phyloP scores from a whole-genome alignment of 202 grass and related monocot genomes.

The Tripidium arundinaceum region DNA sequence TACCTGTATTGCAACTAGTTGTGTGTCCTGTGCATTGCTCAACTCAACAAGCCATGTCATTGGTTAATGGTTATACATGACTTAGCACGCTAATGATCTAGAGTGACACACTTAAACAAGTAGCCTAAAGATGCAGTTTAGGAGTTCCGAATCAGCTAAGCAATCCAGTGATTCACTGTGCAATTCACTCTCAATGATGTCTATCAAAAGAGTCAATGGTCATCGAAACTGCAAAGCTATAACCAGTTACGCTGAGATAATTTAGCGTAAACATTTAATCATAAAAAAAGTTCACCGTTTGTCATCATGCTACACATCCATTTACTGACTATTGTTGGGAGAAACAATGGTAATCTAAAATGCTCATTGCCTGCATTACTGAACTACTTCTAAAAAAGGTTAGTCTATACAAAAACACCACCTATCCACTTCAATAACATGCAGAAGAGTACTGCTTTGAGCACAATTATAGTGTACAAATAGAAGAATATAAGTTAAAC shows the following conservation, averaged over 20 bases:
- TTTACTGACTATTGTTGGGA: background rate
- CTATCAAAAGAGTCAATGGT: background rate
- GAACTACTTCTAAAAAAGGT: slow-evolving; percentile 6
- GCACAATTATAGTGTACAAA: slow-evolving; percentile 15
- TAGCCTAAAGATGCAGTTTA: background rate
- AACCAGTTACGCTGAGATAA: background rate
- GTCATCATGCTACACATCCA: background rate
- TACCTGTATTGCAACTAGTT: background rate
- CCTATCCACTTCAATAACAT: slow-evolving; percentile 21
- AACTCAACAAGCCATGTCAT: background rate
- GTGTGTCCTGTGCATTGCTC: background rate
- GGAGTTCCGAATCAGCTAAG: background rate
- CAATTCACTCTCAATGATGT: background rate
- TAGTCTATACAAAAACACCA: slow-evolving; percentile 15
- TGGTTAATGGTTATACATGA: background rate
- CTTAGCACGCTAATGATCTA: background rate
- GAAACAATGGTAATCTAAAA: slow-evolving; percentile 12
- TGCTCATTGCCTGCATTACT: background rate
- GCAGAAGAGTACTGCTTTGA: slow-evolving; percentile 14
- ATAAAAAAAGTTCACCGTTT: slow-evolving; percentile 1
- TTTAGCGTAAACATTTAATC: background rate
- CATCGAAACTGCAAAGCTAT: slow-evolving; percentile 9
- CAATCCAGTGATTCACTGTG: background rate
- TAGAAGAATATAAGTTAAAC: slow-evolving; percentile 24
- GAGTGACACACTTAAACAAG: background rate